Percentiles rank a stretch among this genome's conserved stretches.
Evolutionary conservation across 768 basidiomycete genomes (phyloP).

Genomic region (Lentinula aciculospora): DNA sequence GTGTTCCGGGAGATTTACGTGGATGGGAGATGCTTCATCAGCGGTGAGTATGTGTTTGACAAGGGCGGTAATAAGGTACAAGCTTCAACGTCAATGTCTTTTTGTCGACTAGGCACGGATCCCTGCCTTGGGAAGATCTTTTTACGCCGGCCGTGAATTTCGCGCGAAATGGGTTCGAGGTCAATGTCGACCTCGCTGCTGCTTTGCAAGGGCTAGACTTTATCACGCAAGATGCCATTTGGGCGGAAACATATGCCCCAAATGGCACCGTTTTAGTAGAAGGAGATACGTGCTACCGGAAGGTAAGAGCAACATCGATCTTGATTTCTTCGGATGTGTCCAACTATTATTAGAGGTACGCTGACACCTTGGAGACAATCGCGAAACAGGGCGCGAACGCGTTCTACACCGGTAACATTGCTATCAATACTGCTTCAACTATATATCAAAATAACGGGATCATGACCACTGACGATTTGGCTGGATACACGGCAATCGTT

Average conservation of each 20-base stretch:
- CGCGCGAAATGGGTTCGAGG: conserved; percentile 20
- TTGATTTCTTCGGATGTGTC: no score
- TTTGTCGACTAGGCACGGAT: conserved; percentile 26
- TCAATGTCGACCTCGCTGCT: conserved; percentile 14
- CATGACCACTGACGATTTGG: conserved; percentile 12
- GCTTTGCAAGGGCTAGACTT: conserved; percentile 7
- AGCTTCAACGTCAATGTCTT: background rate
- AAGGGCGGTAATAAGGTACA: background rate
- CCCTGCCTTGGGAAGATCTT: conserved; percentile 37
- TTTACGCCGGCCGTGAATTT: conserved; percentile 36
- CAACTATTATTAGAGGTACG: conserved; percentile 20
- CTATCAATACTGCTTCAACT: conserved; percentile 11
- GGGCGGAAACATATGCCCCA: conserved; percentile 21
- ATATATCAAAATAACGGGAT: conserved; percentile 13
- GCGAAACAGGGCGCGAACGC: conserved; percentile 15
- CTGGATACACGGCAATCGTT: conserved; percentile 14
- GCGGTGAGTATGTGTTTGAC: background rate
- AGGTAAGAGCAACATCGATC: conserved; percentile 1
- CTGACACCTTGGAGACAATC: conserved; percentile 17
- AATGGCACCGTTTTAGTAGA: conserved; percentile 15
- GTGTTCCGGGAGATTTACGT: conserved; percentile 44
- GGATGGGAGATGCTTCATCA: conserved; percentile 39
- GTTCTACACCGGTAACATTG: conserved; percentile 17
- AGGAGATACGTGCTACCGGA: conserved; percentile 18
- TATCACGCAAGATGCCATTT: conserved; percentile 15